These are phyloP conservation scores for Forsythia viridissima DNA, from an alignment of 257 asterid genomes.

Conservation along the genomic window DNA sequence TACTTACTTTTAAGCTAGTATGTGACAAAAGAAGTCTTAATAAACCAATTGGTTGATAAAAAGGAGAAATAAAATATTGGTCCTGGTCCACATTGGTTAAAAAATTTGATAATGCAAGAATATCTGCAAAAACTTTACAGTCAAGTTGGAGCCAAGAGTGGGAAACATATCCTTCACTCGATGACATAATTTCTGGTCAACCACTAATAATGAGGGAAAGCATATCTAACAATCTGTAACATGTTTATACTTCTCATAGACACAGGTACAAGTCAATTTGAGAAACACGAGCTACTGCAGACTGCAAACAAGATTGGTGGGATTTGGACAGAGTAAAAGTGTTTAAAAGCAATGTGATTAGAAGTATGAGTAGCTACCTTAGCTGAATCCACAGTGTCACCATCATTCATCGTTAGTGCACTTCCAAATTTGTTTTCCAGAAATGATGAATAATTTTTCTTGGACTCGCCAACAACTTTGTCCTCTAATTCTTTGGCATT, in stretches of 20 bases:
- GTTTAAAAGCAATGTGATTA: neutral
- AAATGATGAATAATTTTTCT: constrained; percentile 38
- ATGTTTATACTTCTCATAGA: neutral
- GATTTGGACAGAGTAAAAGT: constrained; percentile 4
- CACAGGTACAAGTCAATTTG: neutral
- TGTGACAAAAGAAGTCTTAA: neutral
- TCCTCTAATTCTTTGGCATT: constrained; percentile 39
- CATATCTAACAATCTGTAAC: neutral
- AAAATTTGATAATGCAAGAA: neutral
- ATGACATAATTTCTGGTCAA: too few species aligned
- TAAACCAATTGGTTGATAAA: too few species aligned
- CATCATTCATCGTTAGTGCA: constrained; percentile 41
- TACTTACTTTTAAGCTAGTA: too few species aligned
- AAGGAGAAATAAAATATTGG: neutral
- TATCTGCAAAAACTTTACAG: neutral
- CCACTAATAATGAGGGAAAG: neutral
- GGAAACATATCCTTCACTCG: neutral
- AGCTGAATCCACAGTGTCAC: constrained; percentile 18
- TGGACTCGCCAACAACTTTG: constrained; percentile 39
- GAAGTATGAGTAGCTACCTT: constrained; percentile 36
- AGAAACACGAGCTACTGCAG: neutral
- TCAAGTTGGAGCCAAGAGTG: neutral
- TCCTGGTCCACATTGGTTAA: neutral
- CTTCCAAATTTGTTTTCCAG: constrained; percentile 46
- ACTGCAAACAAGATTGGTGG: neutral